Base-by-base conservation (phyloP, 441 rosid species). In the Hura crepitans region DNA sequence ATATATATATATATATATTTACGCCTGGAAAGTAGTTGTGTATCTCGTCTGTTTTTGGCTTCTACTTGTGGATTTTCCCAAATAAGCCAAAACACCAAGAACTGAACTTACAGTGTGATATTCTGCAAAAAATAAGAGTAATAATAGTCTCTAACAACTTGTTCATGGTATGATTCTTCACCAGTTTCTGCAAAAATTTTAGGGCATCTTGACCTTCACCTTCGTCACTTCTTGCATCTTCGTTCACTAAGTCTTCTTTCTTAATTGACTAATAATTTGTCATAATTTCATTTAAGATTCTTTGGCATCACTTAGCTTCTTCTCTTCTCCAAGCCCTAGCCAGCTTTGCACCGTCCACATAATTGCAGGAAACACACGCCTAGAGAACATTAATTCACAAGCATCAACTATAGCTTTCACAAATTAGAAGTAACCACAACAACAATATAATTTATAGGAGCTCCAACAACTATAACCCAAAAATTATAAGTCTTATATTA, bases 1-100 rank as follows among this genome's bases (percentile, higher is more conserved):
- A n/a, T n/a, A n/a, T n/a, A n/a, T n/a, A n/a, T n/a, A n/a, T n/a
- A n/a, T n/a, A n/a, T n/a, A n/a, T n/a, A n/a, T n/a, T n/a, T n/a
- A n/a, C n/a, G n/a, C n/a, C n/a, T 6, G 62, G 50, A 6, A 7
- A 18, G 20, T 28, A 13, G 28, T 7, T 46, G 10, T 30, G 17
- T 1, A 62, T 45, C 49, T 72, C 69, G 6, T 45, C 50, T 57
- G 18, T 63, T 43, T 11, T 72, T 72, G 0, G 43, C 46, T 55
- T 42, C 75, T 2, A 64, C 64, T 0, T 20, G 18, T 28, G 75
- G 69, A 14, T 63, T 54, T 20, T 61, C n/a, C 1, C 47, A 53
- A 20, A 64, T 1, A 43, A 72, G 45, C 46, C 69, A 64, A 18
- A 63, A 42, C 2, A 62, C 27, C 62, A 6, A 62, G 70, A 35